Conservation (phyloP, 2,329 filamentous ascomycete species). For the Sporothrix curviconia region DNA sequence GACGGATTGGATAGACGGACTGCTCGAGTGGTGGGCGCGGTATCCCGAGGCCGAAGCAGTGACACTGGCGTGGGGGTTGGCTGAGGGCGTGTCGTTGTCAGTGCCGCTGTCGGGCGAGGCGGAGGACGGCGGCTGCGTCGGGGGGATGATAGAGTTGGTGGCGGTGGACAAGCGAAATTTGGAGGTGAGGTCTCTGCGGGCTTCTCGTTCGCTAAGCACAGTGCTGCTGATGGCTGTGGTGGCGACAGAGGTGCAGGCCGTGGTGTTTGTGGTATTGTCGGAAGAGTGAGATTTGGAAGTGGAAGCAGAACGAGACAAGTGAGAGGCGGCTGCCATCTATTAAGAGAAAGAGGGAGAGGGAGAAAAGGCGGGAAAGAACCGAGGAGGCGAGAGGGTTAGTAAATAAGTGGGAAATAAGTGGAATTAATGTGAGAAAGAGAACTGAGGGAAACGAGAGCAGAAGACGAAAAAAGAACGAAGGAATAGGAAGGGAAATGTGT, state of each 20-base stretch:
- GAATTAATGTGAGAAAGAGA: background rate
- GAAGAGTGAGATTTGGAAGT: constrained; percentile 21
- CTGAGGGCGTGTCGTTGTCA: background rate
- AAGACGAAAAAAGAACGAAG: constrained; percentile 6
- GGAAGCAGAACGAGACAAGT: constrained; percentile 25
- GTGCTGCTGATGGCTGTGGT: background rate
- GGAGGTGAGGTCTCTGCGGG: constrained; percentile 9
- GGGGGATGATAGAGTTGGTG: constrained; percentile 5
- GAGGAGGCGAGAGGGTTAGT: constrained; percentile 12
- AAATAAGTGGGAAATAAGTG: constrained; percentile 9
- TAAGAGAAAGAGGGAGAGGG: constrained; percentile 12
- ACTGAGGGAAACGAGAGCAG: background rate
- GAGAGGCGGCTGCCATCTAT: constrained; percentile 41
- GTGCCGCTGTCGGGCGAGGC: background rate
- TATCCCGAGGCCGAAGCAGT: constrained; percentile 13
- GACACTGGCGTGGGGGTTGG: background rate
- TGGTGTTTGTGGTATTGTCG: constrained; percentile 1
- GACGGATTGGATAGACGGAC: constrained; percentile 23
- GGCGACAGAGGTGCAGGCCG: background rate
- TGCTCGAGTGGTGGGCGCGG: constrained; percentile 23
- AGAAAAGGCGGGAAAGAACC: background rate
- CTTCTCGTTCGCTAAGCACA: constrained; percentile 11
- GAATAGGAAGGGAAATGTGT: background rate
- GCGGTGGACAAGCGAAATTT: constrained; percentile 12
- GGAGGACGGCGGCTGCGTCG: background rate